Base-by-base conservation (phyloP, 257 asterid species). In the Nicotiana tomentosiformis region DNA sequence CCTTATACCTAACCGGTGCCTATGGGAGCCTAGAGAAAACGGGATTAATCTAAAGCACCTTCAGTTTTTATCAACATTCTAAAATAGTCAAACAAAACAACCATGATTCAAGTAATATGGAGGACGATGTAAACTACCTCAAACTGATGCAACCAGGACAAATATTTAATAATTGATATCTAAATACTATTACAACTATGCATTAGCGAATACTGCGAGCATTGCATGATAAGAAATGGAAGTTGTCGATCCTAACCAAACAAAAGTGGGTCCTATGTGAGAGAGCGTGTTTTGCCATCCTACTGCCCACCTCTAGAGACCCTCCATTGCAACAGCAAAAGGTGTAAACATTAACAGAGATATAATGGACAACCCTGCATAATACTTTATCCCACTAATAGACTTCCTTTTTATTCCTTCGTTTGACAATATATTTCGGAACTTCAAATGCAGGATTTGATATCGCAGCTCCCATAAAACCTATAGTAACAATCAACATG, bases 201-300 rank as follows among this genome's bases (percentile, higher is more conserved):
- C 65, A 7, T 15, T 0, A 56, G 10, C 3, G 7, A 30, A 32
- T 3, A 30, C 2, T 16, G 30, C 0, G 2, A 33, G 78, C 9
- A 16, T 32, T n/a, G 8, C 32, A 58, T 58, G 29, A n/a, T 20
- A 5, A 60, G 14, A 60, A 61, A 18, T 12, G 15, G 14, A 74
- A 82, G 61, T 29, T 39, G 4, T 4, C 8, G 2, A 39, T 51
- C 5, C 65, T 60, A 43, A 74, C 77, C 85, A 83, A n/a, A 83
- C 76, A 32, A 83, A 83, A 79, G 39, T 78, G 49, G 83, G 76
- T 77, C 86, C 86, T 66, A 83, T 78, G 39, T 78, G 83, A 56
- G 72, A 78, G 11, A 83, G 16, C 5, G 66, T 83, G 15, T 30
- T 68, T 57, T 83, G 55, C 80, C 83, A 83, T 17, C 80, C 83